Percentiles rank a stretch among this genome's conserved stretches.
Evolutionary conservation across 768 basidiomycete genomes (phyloP).

Genomic region (Psilocybe sp.): DNA sequence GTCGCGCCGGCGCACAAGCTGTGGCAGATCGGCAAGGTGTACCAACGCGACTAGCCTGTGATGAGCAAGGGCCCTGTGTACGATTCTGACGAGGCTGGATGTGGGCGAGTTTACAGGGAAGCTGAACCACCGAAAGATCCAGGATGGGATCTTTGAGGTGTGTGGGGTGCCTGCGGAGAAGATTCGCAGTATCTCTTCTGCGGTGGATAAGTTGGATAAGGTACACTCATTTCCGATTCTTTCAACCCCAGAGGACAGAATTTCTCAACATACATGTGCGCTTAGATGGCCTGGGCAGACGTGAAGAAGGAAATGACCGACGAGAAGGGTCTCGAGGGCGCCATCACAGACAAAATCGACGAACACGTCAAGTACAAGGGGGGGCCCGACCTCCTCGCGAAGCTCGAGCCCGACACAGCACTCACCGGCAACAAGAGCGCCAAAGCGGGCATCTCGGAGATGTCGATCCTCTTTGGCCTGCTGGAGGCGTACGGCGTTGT

Average conservation of each 20-base stretch:
- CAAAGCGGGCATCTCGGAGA: slow-evolving; percentile 81
- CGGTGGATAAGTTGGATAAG: slow-evolving; percentile 99
- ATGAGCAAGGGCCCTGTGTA: slow-evolving; percentile 93
- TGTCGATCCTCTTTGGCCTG: slow-evolving; percentile 80
- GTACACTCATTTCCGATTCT: slow-evolving; percentile 28
- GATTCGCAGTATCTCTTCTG: slow-evolving; percentile 89
- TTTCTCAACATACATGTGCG: neutral
- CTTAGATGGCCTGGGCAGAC: slow-evolving; percentile 81
- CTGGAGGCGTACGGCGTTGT: slow-evolving; percentile 78
- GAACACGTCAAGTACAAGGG: slow-evolving; percentile 97
- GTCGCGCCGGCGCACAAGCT: slow-evolving; percentile 73
- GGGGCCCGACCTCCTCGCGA: slow-evolving; percentile 71
- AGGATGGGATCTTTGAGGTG: slow-evolving; percentile 95
- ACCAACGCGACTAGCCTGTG: slow-evolving; percentile 92
- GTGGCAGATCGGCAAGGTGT: slow-evolving; percentile 99
- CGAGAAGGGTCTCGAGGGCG: slow-evolving; percentile 84
- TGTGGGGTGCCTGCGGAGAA: slow-evolving; percentile 92
- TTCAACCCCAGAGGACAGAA: no score
- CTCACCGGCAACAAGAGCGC: slow-evolving; percentile 74
- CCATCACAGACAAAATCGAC: slow-evolving; percentile 89
- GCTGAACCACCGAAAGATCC: slow-evolving; percentile 95
- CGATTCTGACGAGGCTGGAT: slow-evolving; percentile 77
- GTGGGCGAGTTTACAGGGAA: slow-evolving; percentile 96
- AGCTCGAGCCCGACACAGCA: slow-evolving; percentile 57
- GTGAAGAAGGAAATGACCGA: slow-evolving; percentile 96